These are phyloP conservation scores for Phytophthora rubi DNA, from an alignment of 352 stramenopile species.

Conservation along the genomic window DNA sequence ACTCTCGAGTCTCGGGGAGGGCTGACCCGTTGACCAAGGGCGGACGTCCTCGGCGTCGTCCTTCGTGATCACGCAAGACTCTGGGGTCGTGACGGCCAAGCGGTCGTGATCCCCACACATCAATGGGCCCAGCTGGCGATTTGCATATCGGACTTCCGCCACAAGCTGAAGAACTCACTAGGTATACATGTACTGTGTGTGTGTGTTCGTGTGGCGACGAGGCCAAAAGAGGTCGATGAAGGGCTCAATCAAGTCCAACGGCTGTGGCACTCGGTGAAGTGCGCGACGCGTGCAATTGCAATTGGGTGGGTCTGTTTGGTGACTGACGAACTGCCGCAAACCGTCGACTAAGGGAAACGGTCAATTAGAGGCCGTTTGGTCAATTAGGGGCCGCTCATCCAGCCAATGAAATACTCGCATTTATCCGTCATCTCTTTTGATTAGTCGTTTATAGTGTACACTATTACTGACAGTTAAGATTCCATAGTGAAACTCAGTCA, in stretches of 20 bases:
- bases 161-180: slow-evolving; percentile 6
- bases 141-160: slow-evolving; percentile 15
- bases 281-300: slow-evolving; percentile 9
- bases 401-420: too few relatives aligned
- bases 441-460: too few relatives aligned
- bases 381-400: too few relatives aligned
- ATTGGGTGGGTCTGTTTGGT: slow-evolving; percentile 7
- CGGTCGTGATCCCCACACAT: slow-evolving; percentile 23
- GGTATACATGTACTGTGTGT: background rate
- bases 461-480: too few relatives aligned
- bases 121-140: slow-evolving; percentile 28
- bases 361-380: too few relatives aligned
- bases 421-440: too few relatives aligned
- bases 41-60: slow-evolving; percentile 29
- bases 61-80: slow-evolving; percentile 20
- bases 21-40: slow-evolving; percentile 26
- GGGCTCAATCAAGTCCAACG: slow-evolving; percentile 10
- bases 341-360: too few relatives aligned
- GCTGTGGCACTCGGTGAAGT: slow-evolving; percentile 5
- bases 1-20: background rate
- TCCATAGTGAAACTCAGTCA: too few relatives aligned
- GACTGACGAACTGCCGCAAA: slow-evolving; percentile 21
- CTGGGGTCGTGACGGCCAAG: background rate
- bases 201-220: background rate
- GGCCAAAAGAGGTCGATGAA: slow-evolving; percentile 5